Base-by-base conservation (phyloP, 805 yeast species). In the Kodamaea sagamina region DNA sequence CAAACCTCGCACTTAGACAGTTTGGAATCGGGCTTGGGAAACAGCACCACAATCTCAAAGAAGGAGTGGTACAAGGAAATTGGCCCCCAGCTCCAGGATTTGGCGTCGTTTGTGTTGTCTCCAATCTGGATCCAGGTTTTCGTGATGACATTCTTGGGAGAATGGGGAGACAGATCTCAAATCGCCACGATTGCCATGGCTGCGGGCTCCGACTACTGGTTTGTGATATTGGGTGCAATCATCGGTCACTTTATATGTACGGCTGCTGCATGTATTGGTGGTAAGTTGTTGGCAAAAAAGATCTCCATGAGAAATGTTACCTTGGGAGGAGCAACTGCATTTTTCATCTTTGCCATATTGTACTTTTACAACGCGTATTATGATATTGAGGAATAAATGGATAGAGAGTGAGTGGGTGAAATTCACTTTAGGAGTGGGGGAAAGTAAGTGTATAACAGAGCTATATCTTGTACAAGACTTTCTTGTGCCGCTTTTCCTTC, bases 101-200 rank as follows among this genome's bases (percentile, higher is more conserved):
- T 86, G 39, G 79, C 84, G 2, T 64, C 81, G 2, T 78, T 81
- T 44, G 66, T 89, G 4, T 70, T 92, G 43, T 85, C 96, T 3
- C 98, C 99, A 3, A 68, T 82, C 7, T 93, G 96, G 90, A 84
- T 89, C 51, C 97, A 92, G 71, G 92, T 92, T 4, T 93, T 93
- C 59, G 81, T 81, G 42, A 92, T 93, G 98, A 88, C 96, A 4
- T 93, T 93, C 63, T 70, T 93, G 39, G 99, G 97, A 47, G 99
- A 93, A 69, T 89, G 98, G 95, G 99, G 99, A 40, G 99, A 93
- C 65, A 82, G 99, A 57, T 89, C 97, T 9, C 99, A 93, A 69
- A 89, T 93, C 43, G 96, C 97, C 34, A 93, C 97, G 25, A 89
- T 93, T 56, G 98, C 98, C 31, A 86, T 93, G 95, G 97, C 98